Base-by-base conservation (phyloP, 129 eudicot genomes). In the Pittosporum tobira region DNA sequence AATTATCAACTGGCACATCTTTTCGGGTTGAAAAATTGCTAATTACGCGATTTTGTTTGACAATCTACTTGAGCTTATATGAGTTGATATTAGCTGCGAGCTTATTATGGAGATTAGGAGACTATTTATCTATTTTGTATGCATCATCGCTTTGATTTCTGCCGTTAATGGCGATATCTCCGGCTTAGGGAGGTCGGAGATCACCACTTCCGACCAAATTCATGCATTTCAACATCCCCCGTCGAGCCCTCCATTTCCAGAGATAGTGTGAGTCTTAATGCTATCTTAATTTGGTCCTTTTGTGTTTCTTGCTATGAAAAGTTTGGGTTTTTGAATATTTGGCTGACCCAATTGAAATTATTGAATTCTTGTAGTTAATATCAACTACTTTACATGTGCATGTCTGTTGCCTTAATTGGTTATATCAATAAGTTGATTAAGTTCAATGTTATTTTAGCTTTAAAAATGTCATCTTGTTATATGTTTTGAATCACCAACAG, bases 111-210 rank as follows among this genome's bases (percentile, higher is more conserved):
- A 20, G 20, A 62, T 48, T 7, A 69, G 73, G 53, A 76, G 71
- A 18, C 36, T 78, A 2, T 49, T 71, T 36, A 51, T 87, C 55
- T 69, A 69, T 28, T 42, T 85, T 31, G 62, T 82, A 19, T 82
- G 77, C 49, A 14, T 76, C 21, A 40, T 79, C 71, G 67, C 77
- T 63, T 52, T 71, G 14, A 57, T 79, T 42, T 72, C 78, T 11
- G 62, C 71, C 37, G 67, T 80, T 49, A 68, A 57, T 57, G 80
- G 91, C 51, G 58, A 42, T 46, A 34, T 71, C 18, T 40, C 60
- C 37, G 57, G 23, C 54, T 42, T 71, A 22, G 21, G 63, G 34
- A 48, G 54, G 48, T 71, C 89, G 59, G 57, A 59, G 16, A 36
- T 60, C 52, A 48, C 79, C 61, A 75, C 68, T 56, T 52, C 71